Conservation (phyloP, 2,329 filamentous ascomycete genomes). For the Arthrocladium fulminans region DNA sequence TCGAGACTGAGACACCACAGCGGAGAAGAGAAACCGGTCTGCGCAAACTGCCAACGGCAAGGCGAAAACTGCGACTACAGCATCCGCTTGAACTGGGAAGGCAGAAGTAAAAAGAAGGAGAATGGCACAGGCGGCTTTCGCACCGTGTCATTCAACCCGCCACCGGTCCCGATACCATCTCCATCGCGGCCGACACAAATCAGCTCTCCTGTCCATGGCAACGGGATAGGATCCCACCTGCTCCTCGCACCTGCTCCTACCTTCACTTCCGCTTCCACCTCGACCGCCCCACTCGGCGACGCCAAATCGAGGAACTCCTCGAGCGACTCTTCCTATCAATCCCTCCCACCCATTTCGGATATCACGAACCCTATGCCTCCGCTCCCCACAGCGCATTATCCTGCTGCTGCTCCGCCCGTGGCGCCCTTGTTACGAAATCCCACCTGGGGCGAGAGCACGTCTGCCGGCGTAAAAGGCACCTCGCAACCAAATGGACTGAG, state of each 20-base stretch:
- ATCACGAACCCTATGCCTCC: constrained; percentile 1
- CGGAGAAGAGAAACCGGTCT: constrained; percentile 66
- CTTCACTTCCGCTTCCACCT: background rate
- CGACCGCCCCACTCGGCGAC: background rate
- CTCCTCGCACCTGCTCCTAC: background rate
- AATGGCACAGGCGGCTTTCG: constrained; percentile 27
- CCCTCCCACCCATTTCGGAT: constrained; percentile 3
- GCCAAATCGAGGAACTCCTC: background rate
- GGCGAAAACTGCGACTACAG: constrained; percentile 71
- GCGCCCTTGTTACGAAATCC: constrained; percentile 20
- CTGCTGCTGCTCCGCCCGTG: constrained; percentile 12
- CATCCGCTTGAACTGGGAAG: constrained; percentile 73
- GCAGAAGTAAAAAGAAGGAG: constrained; percentile 53
- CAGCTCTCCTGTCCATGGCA: background rate
- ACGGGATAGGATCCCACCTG: background rate
- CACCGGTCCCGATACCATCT: constrained; percentile 5
- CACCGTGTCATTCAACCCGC: constrained; percentile 26
- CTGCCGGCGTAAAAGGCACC: background rate
- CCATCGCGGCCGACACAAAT: constrained; percentile 2
- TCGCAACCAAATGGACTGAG: background rate
- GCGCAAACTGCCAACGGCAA: constrained; percentile 62
- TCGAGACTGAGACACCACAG: constrained; percentile 26
- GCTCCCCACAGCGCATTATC: constrained; percentile 14
- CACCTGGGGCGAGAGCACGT: constrained; percentile 15
- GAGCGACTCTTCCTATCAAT: constrained; percentile 1